Base-by-base conservation (phyloP, 2,329 filamentous ascomycete species). In the Exophiala viscosa region DNA sequence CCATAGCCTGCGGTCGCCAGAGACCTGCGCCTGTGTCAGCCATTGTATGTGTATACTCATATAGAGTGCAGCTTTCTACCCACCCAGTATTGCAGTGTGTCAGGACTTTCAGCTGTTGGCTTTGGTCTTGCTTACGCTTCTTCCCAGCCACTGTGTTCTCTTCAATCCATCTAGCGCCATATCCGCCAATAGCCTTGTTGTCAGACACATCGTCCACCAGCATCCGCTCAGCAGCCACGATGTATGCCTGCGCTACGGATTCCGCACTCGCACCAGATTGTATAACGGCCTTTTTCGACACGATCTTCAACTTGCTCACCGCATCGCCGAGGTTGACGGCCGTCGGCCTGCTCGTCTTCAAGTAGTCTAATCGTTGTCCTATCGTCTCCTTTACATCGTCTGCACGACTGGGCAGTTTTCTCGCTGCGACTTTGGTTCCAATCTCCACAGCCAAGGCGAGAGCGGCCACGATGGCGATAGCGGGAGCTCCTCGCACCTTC, bases 81-180 rank as follows among this genome's bases (percentile, higher is more conserved):
- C 76, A 87, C 84, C 93, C 93, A 17, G 93, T 99, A 70, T 99
- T 99, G 78, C 93, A 99, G 72, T 99, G 95, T 9, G 93, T 99
- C 61, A 99, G 74, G 39, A 99, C 86, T n/a, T 88, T 89, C 43
- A 96, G 73, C 60, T 77, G 76, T 62, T 71, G 76, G 41, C 18
- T 34, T 17, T 40, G 43, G 36, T 58, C 51, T 15, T 23, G 35
- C 23, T 49, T 55, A 64, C 67, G 76, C 64, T 59, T 78, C 68
- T 58, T 77, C 67, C 67, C 78, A 70, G 61, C 71, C 42, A 75
- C 33, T 58, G 71, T 65, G 62, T 88, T 82, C 36, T 78, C 73
- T 51, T 83, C 72, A 32, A 99, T 85, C 88, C 93, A 99, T 59
- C 84, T 78, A 0, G 90, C 88, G 35, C 93, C 93, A 67, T 87